These are phyloP conservation scores for Madurella fahalii DNA, from an alignment of 2,329 filamentous ascomycete species.

Conservation along the genomic window DNA sequence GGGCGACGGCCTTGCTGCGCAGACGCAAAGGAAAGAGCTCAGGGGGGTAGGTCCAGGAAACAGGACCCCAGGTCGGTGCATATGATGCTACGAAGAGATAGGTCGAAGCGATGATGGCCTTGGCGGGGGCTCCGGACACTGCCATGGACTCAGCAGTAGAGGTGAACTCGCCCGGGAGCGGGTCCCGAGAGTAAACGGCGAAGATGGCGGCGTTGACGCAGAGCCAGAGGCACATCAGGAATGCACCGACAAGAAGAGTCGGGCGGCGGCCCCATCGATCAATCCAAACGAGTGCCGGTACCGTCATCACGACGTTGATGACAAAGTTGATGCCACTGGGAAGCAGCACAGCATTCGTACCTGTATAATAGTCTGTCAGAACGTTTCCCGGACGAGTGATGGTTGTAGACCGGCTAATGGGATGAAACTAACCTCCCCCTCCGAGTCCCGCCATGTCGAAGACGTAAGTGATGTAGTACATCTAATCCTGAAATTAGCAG, in stretches of 20 bases:
- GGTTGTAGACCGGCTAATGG: background rate
- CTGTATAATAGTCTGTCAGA: background rate
- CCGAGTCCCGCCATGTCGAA: constrained; percentile 68
- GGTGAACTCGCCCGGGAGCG: constrained; percentile 33
- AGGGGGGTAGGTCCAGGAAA: constrained; percentile 44
- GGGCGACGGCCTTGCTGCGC: constrained; percentile 35
- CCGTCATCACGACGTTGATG: constrained; percentile 76
- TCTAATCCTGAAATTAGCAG: constrained; percentile 24
- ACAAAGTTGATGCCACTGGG: constrained; percentile 69
- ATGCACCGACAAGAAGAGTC: constrained; percentile 61
- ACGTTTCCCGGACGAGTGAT: background rate
- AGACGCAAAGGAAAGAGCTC: constrained; percentile 45
- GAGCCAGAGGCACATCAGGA: constrained; percentile 56
- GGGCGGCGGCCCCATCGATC: constrained; percentile 71
- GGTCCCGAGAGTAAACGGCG: constrained; percentile 38
- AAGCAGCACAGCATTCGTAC: constrained; percentile 52
- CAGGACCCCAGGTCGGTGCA: constrained; percentile 42
- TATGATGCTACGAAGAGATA: constrained; percentile 59
- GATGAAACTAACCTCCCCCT: constrained; percentile 2
- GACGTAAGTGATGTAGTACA: constrained; percentile 68
- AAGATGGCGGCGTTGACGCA: constrained; percentile 45
- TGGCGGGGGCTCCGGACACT: constrained; percentile 46
- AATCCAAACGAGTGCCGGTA: constrained; percentile 70
- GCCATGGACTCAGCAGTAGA: constrained; percentile 43
- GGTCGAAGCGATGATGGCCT: constrained; percentile 60